These are phyloP conservation scores for Solanum tarijense DNA, from an alignment of 257 asterid species.

Conservation along the genomic window DNA sequence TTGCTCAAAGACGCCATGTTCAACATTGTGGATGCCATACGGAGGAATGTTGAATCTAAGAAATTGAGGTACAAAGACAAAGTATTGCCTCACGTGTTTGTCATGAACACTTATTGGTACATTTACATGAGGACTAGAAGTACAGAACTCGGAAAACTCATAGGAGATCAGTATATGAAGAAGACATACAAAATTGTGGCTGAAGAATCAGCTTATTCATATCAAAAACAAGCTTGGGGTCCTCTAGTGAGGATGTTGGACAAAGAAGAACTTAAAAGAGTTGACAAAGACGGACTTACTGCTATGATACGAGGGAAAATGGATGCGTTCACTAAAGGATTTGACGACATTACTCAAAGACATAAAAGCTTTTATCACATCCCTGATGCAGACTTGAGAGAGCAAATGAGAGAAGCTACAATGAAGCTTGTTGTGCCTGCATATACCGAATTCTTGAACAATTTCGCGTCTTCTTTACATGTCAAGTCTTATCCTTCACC, in stretches of 20 bases:
- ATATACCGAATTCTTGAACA: conserved; percentile 33
- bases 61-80: conserved; percentile 42
- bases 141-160: conserved; percentile 46
- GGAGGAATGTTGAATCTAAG: conserved; percentile 53
- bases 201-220: conserved; percentile 62
- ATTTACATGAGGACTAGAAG: conserved; percentile 61
- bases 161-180: conserved; percentile 63
- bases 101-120: conserved; percentile 74
- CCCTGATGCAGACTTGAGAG: conserved; percentile 68
- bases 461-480: conserved; percentile 21
- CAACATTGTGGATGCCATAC: conserved; percentile 71
- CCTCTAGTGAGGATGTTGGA: conserved; percentile 35
- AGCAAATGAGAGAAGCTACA: conserved; percentile 61
- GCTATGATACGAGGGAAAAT: conserved; percentile 30
- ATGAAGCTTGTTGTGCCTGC: conserved; percentile 41
- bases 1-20: conserved; percentile 45
- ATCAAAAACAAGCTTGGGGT: conserved; percentile 81
- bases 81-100: conserved; percentile 38
- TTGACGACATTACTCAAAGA: conserved; percentile 43
- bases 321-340: conserved; percentile 42
- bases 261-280: conserved; percentile 22
- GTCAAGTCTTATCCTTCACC: conserved; percentile 29
- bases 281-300: conserved; percentile 13
- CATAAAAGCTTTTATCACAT: conserved; percentile 41
- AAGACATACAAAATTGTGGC: conserved; percentile 47